Base-by-base conservation (phyloP, 2,329 filamentous ascomycete species). In the Colletotrichum neosansevieriae region DNA sequence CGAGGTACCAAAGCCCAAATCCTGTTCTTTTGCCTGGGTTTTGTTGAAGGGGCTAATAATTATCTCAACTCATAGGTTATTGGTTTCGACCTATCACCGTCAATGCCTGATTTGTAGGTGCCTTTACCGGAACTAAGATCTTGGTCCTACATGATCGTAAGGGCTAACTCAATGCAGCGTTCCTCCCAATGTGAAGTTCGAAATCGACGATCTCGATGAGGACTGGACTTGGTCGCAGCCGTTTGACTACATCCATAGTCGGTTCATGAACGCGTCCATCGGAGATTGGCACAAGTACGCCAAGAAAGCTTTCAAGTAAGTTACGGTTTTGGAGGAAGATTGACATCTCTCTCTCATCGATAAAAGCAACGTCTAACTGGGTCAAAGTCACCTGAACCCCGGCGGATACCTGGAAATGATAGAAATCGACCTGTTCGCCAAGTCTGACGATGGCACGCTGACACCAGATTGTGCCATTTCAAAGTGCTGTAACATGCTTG, bases 221-320 rank as follows among this genome's bases (percentile, higher is more conserved):
- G 71, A 72, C 7, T 74, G 72, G 73, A 70, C 70, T 2, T 75
- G 70, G 65, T 80, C 82, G 1, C 74, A 79, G 3, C 77, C 82
- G 47, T 88, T 88, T 73, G 87, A 90, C 76, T 86, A 85, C 72
- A 85, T 91, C 70, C 88, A 89, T 74, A 84, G 84, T 4, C 83
- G 85, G 34, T 81, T 86, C 69, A 79, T 90, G 71, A 79, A 83
- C 3, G 87, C 87, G 53, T 82, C 83, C 51, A 83, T 89, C 69
- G 76, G 79, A 3, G 86, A 88, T 69, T 89, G 86, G 75, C 80
- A 79, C 1, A 75, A 74, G 11, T 77, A 89, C 24, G 77, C 87
- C 59, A 70, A 73, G 12, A 78, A 84, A 71, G 80, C 81, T 7
- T 86, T 81, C 66, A 76, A 82, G 59, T 72, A 73, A 34, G 61